Evolutionary conservation across 495 filamentous ascomycete species (phyloP), one percentile per base, ranked within the genome.

Genomic region (Penicillium robsamsonii): DNA sequence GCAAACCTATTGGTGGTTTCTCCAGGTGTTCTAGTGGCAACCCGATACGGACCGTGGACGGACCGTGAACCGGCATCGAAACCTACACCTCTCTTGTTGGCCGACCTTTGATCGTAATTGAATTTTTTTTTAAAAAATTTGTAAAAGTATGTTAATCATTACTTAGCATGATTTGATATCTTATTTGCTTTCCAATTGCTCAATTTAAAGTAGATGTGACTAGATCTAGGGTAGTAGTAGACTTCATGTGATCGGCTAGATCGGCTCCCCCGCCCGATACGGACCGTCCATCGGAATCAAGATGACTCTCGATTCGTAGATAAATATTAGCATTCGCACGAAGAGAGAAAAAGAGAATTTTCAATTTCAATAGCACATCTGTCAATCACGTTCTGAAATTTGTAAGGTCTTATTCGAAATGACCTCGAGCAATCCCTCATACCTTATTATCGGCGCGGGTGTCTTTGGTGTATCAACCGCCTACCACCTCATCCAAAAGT

Each of bases 391-490:
- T 41, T 15, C 35, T 11, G 15, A 44, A 40, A 15, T 11, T 30
- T 29, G 43, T 12, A 29, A 2, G 6, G n/a, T 41, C 30, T 2
- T 38, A 31, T 44, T 43, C 25, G 46, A 57, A 4, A 72, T 70
- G 65, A 24, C 58, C 27, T 10, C 60, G 51, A 56, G 29, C 38
- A 57, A 70, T 57, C 40, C 64, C 29, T 79, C 80, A 37, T 82
- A 81, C 63, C 68, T 87, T 47, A 84, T 87, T 50, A 70, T 88
- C 49, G 86, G 86, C 40, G 79, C 80, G 17, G 86, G 86, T 22
- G 81, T 85, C 50, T 88, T 88, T 62, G 86, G 86, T 18, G 81
- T 81, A 3, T 81, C 81, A 5, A 88, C 86, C 4, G 86, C 85
- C 22, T 79, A 81, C n/a, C 72, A 84, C 59, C 77, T 88, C 5